Conservation (phyloP, 176 grass and related monocot species). For the Triticum monococcum region DNA sequence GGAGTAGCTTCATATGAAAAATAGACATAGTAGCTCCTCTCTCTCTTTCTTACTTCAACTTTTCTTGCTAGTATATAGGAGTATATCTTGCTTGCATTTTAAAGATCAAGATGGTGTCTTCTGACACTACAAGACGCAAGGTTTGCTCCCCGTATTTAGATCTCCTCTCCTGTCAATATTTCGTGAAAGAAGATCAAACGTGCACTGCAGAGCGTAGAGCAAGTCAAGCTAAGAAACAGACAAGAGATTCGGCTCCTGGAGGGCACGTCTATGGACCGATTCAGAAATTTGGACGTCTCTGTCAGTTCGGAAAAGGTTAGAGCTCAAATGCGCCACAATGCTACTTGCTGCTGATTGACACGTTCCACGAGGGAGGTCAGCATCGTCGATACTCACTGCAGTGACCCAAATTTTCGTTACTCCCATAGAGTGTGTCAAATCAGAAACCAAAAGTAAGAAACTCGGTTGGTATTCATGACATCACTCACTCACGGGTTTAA, state of each 20-base stretch:
- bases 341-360: neutral
- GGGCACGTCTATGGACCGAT: neutral
- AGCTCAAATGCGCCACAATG: neutral
- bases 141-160: too few species aligned
- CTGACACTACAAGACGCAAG: too few species aligned
- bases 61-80: too few species aligned
- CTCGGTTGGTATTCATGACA: too few species aligned
- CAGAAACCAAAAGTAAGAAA: neutral
- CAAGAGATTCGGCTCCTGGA: neutral
- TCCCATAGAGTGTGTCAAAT: too few species aligned
- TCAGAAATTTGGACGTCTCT: neutral
- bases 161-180: neutral
- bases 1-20: too few species aligned
- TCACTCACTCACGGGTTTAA: neutral
- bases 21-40: too few species aligned
- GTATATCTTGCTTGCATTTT: too few species aligned
- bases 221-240: slow-evolving; percentile 9
- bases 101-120: too few species aligned
- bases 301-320: neutral
- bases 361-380: neutral
- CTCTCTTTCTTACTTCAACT: too few species aligned
- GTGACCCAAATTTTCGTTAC: too few species aligned
- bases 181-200: neutral
- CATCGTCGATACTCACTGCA: neutral
- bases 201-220: slow-evolving; percentile 22